Conservation (phyloP, 2,329 filamentous ascomycete species). For the Colletotrichum sp. region DNA sequence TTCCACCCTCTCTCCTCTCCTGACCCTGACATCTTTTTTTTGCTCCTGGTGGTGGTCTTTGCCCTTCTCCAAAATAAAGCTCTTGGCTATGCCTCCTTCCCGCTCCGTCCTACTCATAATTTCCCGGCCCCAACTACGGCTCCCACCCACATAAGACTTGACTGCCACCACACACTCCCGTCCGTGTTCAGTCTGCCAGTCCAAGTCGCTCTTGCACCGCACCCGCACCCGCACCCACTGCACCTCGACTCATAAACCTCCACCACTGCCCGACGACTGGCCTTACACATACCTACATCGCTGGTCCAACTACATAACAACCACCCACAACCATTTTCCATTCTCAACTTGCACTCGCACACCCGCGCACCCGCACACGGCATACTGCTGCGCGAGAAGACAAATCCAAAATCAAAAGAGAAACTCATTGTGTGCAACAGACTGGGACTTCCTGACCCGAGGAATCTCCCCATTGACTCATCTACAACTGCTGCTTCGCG, state of each 20-base stretch:
- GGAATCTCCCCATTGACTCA: constrained; percentile 7
- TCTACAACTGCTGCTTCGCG: constrained; percentile 14
- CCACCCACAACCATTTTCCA: not conserved
- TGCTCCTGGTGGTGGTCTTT: constrained; percentile 4
- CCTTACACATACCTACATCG: not conserved
- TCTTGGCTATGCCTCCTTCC: constrained; percentile 21
- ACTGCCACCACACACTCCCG: constrained; percentile 14
- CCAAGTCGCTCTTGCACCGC: constrained; percentile 7
- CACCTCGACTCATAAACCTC: not conserved
- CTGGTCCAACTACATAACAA: constrained; percentile 5
- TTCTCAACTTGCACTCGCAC: not conserved
- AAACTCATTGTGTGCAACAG: not conserved
- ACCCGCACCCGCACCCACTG: not conserved
- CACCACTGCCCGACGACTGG: not conserved
- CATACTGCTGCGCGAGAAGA: not conserved
- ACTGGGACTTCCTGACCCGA: not conserved
- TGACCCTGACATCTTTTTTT: constrained; percentile 15
- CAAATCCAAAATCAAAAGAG: not conserved
- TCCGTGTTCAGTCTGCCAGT: not conserved
- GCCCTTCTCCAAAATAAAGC: constrained; percentile 22
- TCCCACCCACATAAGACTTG: constrained; percentile 22
- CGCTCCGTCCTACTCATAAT: constrained; percentile 20
- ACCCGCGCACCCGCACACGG: not conserved
- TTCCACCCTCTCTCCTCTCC: constrained; percentile 15
- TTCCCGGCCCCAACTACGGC: constrained; percentile 19